phyloP scores from a whole-genome alignment of 2,329 filamentous ascomycete species.

The Penicillium vulpinum region DNA sequence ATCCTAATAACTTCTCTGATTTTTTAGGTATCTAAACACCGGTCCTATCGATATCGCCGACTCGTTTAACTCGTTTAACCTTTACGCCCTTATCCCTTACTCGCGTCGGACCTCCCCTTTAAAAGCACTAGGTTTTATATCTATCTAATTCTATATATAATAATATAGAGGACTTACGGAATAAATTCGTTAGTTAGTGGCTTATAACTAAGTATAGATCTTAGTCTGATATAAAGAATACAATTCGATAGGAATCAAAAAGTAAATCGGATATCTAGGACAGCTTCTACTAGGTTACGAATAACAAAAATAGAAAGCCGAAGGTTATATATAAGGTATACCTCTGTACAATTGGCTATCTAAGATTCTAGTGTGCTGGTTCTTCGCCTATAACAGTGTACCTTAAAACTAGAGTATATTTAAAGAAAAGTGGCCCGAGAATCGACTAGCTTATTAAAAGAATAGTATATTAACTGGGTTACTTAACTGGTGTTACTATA shows the following conservation, averaged over 20 bases:
- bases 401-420: neutral
- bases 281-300: neutral
- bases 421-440: neutral
- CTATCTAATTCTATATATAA: neutral
- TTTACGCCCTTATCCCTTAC: neutral
- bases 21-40: neutral
- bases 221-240: neutral
- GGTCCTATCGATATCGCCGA: neutral
- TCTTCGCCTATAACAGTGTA: neutral
- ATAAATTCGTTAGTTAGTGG: neutral
- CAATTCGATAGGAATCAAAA: neutral
- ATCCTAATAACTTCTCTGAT: no score
- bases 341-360: neutral
- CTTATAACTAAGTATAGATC: neutral
- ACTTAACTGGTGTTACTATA: neutral
- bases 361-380: neutral
- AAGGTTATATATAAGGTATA: neutral
- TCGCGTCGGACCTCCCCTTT: no score
- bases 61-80: neutral
- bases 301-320: neutral
- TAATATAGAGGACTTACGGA: neutral
- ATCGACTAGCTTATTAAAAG: neutral
- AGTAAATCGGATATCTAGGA: neutral
- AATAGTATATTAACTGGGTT: neutral
- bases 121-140: neutral